A percentile compares a stretch with the other conserved stretches of the same genome.
These are phyloP conservation scores for Fusarium pseudoanthophilum DNA, from an alignment of 2,329 filamentous ascomycete species.

Conservation along the genomic window DNA sequence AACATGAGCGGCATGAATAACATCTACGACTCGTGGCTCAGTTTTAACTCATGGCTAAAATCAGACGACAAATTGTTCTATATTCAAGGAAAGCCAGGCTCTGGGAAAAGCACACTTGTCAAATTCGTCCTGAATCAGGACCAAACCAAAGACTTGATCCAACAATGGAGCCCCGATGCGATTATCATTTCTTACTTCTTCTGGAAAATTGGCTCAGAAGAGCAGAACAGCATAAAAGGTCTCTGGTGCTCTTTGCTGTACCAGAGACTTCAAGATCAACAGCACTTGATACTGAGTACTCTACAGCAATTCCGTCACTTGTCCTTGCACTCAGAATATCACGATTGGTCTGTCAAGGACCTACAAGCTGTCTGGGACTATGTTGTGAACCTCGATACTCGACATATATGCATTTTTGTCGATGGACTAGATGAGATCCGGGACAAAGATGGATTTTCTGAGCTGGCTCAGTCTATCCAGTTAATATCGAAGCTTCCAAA, in stretches of 20 bases:
- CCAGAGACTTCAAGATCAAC: accelerated
- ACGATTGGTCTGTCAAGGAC: neutral
- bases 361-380: neutral
- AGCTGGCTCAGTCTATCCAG: accelerated
- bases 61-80: neutral
- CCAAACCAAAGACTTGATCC: accelerated
- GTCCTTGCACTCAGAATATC: accelerated
- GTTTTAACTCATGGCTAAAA: accelerated
- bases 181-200: neutral
- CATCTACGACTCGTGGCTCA: accelerated
- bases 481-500: accelerated
- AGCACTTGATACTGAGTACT: accelerated
- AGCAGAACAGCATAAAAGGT: neutral
- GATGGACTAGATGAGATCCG: neutral
- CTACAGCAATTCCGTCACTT: accelerated
- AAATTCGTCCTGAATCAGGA: neutral
- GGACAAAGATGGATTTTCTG: neutral
- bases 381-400: accelerated
- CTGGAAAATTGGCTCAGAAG: constrained; percentile 7
- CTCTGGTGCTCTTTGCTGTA: accelerated
- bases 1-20: accelerated
- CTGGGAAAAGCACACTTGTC: accelerated
- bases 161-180: neutral
- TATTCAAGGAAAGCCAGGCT: neutral
- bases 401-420: accelerated